Percentiles rank a stretch among this genome's conserved stretches.
Evolutionary conservation across 805 yeast species (phyloP).

Genomic region (Barnettozyma californica): DNA sequence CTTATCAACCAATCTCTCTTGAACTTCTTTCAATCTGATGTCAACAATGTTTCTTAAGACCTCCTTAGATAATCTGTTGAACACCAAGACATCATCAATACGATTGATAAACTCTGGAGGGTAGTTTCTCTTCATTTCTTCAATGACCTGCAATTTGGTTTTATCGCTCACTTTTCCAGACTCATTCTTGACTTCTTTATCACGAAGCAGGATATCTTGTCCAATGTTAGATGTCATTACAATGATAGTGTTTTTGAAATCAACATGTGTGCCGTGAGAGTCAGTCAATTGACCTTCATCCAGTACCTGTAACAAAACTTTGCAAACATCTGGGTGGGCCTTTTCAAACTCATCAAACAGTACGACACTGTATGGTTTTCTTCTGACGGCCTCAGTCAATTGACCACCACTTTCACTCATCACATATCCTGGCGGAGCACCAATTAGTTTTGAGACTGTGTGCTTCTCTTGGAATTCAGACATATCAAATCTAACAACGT

Average conservation of each 20-base stretch:
- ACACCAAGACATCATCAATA: slow-evolving; percentile 88
- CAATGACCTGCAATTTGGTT: slow-evolving; percentile 55
- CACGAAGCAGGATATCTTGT: slow-evolving; percentile 77
- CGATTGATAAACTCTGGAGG: slow-evolving; percentile 96
- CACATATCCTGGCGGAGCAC: slow-evolving; percentile 98
- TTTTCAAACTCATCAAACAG: slow-evolving; percentile 95
- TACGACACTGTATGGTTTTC: slow-evolving; percentile 91
- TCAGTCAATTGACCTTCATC: slow-evolving; percentile 96
- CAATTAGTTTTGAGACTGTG: slow-evolving; percentile 83
- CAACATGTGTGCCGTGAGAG: slow-evolving; percentile 90
- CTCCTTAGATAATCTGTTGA: slow-evolving; percentile 77
- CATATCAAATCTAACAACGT: slow-evolving; percentile 94
- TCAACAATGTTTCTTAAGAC: slow-evolving; percentile 80
- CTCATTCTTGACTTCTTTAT: slow-evolving; percentile 42
- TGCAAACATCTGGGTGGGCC: slow-evolving; percentile 94
- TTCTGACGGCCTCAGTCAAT: slow-evolving; percentile 89
- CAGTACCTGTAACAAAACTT: slow-evolving; percentile 81
- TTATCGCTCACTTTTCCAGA: slow-evolving; percentile 52
- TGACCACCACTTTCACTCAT: slow-evolving; percentile 94
- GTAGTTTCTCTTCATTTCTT: slow-evolving; percentile 64
- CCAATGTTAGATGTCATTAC: slow-evolving; percentile 98
- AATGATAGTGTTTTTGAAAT: slow-evolving; percentile 89
- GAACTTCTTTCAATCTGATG: slow-evolving; percentile 76
- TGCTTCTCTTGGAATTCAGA: slow-evolving; percentile 96
- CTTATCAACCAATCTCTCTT: slow-evolving; percentile 70